Conservation (phyloP, 2,329 filamentous ascomycete species). For the Elsinoe perseae region DNA sequence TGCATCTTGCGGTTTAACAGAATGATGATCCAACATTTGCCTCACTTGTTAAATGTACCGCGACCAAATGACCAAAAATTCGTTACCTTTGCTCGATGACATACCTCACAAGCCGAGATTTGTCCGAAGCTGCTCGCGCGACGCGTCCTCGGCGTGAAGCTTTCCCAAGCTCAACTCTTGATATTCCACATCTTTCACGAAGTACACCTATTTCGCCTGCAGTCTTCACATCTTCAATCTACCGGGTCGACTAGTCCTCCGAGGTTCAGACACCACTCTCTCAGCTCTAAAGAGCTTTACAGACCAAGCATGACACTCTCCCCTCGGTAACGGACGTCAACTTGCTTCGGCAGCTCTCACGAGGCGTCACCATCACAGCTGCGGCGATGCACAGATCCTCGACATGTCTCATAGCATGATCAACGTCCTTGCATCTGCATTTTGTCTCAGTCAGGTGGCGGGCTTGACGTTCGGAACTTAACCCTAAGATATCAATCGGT, state of each 20-base stretch:
- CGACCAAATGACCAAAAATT: not conserved
- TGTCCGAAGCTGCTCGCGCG: not conserved
- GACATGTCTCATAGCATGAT: constrained; percentile 47
- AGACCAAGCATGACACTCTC: constrained; percentile 61
- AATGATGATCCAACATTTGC: no score
- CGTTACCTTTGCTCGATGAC: no score
- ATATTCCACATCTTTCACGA: not conserved
- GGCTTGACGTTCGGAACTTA: constrained; percentile 80
- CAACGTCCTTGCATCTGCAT: constrained; percentile 26
- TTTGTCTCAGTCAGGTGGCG: constrained; percentile 37
- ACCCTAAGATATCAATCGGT: constrained; percentile 81
- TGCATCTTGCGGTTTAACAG: no score
- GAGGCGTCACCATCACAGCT: constrained; percentile 35
- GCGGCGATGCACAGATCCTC: constrained; percentile 53
- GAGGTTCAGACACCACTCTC: not conserved
- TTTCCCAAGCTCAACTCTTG: not conserved
- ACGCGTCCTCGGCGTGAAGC: not conserved
- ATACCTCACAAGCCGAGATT: not conserved
- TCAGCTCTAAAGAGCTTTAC: constrained; percentile 15
- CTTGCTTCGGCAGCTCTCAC: constrained; percentile 60
- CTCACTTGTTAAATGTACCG: no score
- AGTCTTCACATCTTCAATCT: not conserved
- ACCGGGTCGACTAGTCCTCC: not conserved
- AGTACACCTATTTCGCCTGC: not conserved
- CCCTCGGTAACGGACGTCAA: constrained; percentile 67